Evolutionary conservation across 306 rosid genomes (phyloP).

Genomic region (Cucumis cinereus): DNA sequence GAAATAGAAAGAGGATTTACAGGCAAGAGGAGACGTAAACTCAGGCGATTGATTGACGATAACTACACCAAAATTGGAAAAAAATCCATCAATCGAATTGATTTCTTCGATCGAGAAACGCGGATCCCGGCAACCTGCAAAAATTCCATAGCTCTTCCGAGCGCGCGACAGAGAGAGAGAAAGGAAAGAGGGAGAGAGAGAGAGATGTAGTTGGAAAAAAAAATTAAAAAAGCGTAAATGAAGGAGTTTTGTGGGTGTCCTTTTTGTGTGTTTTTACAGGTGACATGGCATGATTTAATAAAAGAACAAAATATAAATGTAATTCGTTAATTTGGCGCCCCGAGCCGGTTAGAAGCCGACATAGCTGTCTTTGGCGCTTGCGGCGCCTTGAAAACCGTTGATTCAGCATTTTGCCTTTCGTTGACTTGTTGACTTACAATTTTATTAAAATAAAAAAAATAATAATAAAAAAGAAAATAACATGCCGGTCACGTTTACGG

Average conservation of each 20-base stretch:
- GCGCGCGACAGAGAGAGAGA: background rate
- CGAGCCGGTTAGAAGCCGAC: constrained; percentile 11
- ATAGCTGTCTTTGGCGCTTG: constrained; percentile 16
- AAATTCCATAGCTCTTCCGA: constrained; percentile 31
- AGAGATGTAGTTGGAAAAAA: background rate
- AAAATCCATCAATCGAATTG: constrained; percentile 9
- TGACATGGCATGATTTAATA: background rate
- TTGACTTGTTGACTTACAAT: constrained; percentile 8
- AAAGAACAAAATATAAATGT: background rate
- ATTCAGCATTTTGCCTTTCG: background rate
- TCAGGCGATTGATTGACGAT: constrained; percentile 11
- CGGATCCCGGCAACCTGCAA: constrained; percentile 47
- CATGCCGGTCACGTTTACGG: constrained; percentile 9
- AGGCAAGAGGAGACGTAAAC: constrained; percentile 9
- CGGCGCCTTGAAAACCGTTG: constrained; percentile 35
- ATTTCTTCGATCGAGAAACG: constrained; percentile 38
- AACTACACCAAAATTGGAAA: constrained; percentile 16
- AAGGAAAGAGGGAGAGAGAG: background rate
- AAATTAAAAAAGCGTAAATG: background rate
- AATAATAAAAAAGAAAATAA: background rate
- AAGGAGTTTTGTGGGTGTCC: constrained; percentile 4
- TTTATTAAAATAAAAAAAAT: background rate
- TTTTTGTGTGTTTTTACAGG: background rate
- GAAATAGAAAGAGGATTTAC: constrained; percentile 19
- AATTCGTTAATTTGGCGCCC: constrained; percentile 12